Conservation (phyloP, 352 stramenopile species). For the Phytophthora ohioensis region DNA sequence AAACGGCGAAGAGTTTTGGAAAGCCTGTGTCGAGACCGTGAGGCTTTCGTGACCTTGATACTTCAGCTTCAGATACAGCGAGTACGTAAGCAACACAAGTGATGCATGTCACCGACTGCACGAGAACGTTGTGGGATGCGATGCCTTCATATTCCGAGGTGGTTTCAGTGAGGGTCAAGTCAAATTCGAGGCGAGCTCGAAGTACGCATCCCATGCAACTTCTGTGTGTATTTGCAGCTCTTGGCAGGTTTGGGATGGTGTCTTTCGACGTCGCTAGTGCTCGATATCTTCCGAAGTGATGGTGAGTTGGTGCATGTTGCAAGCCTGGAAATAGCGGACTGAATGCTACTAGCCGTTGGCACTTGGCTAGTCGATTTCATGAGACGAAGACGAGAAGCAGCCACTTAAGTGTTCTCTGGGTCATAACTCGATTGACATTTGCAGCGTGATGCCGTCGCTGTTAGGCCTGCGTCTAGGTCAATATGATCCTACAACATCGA, state of each 20-base stretch:
- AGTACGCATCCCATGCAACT: constrained; percentile 19
- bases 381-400: constrained; percentile 18
- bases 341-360: constrained; percentile 18
- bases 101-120: no score
- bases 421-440: constrained; percentile 32
- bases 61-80: no score
- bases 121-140: no score
- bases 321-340: constrained; percentile 24
- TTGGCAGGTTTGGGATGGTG: constrained; percentile 20
- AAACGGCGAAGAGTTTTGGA: neutral
- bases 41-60: neutral
- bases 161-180: constrained; percentile 24
- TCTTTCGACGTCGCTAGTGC: no score
- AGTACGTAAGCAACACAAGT: no score
- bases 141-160: neutral
- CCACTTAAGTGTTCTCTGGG: neutral
- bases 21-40: constrained; percentile 14
- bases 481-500: constrained; percentile 26
- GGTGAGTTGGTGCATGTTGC: neutral
- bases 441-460: constrained; percentile 34
- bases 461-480: constrained; percentile 20
- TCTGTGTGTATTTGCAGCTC: constrained; percentile 10
- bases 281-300: neutral
- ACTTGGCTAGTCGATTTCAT: constrained; percentile 25
- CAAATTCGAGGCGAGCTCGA: neutral